Conservation (phyloP, 2,329 filamentous ascomycete species). For the Stemphylium beticola region DNA sequence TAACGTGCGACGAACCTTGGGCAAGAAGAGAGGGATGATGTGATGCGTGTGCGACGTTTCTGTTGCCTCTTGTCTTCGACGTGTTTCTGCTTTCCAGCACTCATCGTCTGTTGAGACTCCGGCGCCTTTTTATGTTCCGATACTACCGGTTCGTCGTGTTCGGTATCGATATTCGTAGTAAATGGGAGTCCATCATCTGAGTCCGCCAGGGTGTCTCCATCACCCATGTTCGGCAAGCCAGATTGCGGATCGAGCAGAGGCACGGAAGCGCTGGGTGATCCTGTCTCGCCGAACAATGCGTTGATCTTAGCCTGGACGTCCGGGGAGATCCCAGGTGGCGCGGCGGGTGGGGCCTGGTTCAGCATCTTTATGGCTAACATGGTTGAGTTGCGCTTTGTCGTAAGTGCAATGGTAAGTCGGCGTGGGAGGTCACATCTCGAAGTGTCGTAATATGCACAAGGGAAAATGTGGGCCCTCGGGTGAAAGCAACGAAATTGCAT, state of each 20-base stretch:
- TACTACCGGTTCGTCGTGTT: too few relatives aligned
- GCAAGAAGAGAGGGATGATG: too few relatives aligned
- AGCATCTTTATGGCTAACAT: background rate
- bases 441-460: too few relatives aligned
- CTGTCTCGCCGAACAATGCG: background rate
- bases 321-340: background rate
- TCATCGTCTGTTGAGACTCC: background rate
- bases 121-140: background rate
- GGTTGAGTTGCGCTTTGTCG: too few relatives aligned
- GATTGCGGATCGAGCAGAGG: background rate
- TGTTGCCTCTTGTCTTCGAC: background rate
- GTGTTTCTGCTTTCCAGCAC: background rate
- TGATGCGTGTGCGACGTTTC: background rate
- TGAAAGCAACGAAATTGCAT: too few relatives aligned
- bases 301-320: fast-evolving
- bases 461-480: too few relatives aligned
- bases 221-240: background rate
- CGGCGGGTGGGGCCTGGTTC: background rate
- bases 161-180: background rate
- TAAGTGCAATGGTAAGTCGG: too few relatives aligned
- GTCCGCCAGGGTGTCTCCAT: background rate
- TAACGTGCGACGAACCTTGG: background rate
- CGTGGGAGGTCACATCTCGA: too few relatives aligned
- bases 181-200: background rate
- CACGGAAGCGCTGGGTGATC: too few relatives aligned